Evolutionary conservation across 495 filamentous ascomycete species (phyloP), one percentile per base, ranked within the genome.

Genomic region (Aspergillus indologenus): DNA sequence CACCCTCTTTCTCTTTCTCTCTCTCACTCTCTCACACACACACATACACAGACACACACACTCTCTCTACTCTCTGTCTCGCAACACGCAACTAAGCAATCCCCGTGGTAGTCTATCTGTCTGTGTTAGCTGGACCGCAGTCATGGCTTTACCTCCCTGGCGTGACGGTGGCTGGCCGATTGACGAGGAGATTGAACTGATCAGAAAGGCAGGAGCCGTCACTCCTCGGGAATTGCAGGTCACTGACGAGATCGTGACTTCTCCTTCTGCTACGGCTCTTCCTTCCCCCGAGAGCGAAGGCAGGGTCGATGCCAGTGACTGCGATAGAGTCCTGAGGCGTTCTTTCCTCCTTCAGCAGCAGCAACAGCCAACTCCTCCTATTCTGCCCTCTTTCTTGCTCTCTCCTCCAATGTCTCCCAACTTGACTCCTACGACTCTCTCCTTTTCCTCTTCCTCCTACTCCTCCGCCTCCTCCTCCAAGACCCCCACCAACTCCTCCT

Each of bases 321-420:
- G 26, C 9, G 26, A 9, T 29, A n/a, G 26, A 29, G 4, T 29
- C 26, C 26, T 29, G 26, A 29, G 15, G 31, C 53, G 12, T 24
- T 54, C 52, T 44, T 54, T 42, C 52, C 34, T 44, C 43, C 9
- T 18, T n/a, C n/a, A n/a, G n/a, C n/a, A n/a, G n/a, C n/a, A n/a
- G n/a, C 5, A 40, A 3, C 22, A 26, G 34, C 34, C 34, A 40
- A 40, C 5, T 40, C 5, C 34, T 40, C 34, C 34, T 11, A 40
- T 40, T 11, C 34, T 40, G 34, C 49, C 44, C 45, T 53, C 54
- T 56, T 40, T 7, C n/a, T 68, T 53, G 60, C 46, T 56, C 34
- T 40, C 34, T 4, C 34, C 34, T 40, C 34, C 34, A 4, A 14
- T 40, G 34, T 14, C 34, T 40, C 34, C 34, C 34, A 40, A 2